phyloP scores from a whole-genome alignment of 1,139 yeast species.

The Casaregolazyma suthepensis region DNA sequence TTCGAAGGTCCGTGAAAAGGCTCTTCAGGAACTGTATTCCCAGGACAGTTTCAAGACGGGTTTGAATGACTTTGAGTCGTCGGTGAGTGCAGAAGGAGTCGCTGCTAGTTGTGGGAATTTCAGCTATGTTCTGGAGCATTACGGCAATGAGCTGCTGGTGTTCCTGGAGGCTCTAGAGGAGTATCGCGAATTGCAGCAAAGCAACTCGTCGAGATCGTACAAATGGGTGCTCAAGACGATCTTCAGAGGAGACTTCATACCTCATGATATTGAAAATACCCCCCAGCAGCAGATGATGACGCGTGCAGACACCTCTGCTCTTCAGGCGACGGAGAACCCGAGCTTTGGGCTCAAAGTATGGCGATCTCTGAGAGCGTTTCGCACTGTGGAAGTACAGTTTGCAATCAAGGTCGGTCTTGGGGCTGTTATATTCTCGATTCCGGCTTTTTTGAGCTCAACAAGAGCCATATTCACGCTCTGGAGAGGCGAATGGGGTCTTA shows the following conservation, averaged over 20 bases:
- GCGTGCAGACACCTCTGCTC: slow-evolving; percentile 1
- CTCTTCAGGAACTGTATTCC: slow-evolving; percentile 53
- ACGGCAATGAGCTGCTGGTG: slow-evolving; percentile 50
- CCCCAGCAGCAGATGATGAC: neutral
- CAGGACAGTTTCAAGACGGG: slow-evolving; percentile 46
- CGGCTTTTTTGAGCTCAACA: slow-evolving; percentile 60
- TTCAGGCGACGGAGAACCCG: neutral
- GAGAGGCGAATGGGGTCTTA: slow-evolving; percentile 83
- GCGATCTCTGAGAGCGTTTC: slow-evolving; percentile 40
- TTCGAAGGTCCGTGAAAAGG: slow-evolving; percentile 49
- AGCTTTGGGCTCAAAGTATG: slow-evolving; percentile 31
- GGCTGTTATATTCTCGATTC: slow-evolving; percentile 56
- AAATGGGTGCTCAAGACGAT: slow-evolving; percentile 35
- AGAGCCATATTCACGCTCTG: slow-evolving; percentile 52
- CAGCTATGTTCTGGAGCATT: slow-evolving; percentile 56
- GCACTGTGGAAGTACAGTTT: slow-evolving; percentile 67
- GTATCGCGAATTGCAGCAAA: slow-evolving; percentile 30
- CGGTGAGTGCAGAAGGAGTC: slow-evolving; percentile 69
- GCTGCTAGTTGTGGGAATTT: slow-evolving; percentile 85
- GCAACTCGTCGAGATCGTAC: slow-evolving; percentile 33
- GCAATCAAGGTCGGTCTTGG: slow-evolving; percentile 79
- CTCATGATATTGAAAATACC: neutral
- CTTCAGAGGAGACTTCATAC: neutral
- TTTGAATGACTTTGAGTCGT: slow-evolving; percentile 30
- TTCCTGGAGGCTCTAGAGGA: slow-evolving; percentile 45